These are phyloP conservation scores for Serpula lacrymans DNA, from an alignment of 768 basidiomycete genomes.

Conservation along the genomic window DNA sequence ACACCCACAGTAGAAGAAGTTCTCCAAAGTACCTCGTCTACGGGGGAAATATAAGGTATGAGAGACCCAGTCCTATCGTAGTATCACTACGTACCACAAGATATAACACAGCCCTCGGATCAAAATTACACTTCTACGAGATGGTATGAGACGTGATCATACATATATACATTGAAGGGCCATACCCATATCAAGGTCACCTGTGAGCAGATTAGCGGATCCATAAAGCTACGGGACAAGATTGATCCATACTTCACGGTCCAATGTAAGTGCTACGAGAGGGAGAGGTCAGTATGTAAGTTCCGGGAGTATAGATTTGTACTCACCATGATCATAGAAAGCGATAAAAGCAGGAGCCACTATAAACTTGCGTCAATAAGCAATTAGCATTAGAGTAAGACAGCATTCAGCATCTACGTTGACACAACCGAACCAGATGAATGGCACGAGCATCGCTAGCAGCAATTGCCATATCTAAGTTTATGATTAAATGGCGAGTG, in stretches of 20 bases:
- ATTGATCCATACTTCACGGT: conserved; percentile 4
- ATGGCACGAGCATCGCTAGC: neutral
- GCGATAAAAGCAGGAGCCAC: conserved; percentile 1
- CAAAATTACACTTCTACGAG: neutral
- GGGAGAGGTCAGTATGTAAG: neutral
- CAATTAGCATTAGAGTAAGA: neutral
- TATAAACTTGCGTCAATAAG: too few relatives aligned
- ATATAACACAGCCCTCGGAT: neutral
- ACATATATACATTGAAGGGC: neutral
- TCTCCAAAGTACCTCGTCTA: conserved; percentile 4
- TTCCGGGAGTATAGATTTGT: neutral
- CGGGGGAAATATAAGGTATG: too few relatives aligned
- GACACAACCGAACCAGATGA: neutral
- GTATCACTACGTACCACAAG: neutral
- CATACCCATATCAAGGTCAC: conserved; percentile 2
- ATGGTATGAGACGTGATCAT: neutral
- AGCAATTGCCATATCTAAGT: too few relatives aligned
- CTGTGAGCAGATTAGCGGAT: neutral
- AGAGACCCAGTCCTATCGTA: neutral
- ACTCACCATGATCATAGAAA: conserved; percentile 6
- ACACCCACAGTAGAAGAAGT: conserved; percentile 2
- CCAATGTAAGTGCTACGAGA: conserved; percentile 1
- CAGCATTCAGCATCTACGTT: neutral
- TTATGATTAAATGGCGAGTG: too few relatives aligned
- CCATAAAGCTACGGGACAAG: neutral